Conservation (phyloP, 176 grass and related monocot species). For the Neostapfia colusana region DNA sequence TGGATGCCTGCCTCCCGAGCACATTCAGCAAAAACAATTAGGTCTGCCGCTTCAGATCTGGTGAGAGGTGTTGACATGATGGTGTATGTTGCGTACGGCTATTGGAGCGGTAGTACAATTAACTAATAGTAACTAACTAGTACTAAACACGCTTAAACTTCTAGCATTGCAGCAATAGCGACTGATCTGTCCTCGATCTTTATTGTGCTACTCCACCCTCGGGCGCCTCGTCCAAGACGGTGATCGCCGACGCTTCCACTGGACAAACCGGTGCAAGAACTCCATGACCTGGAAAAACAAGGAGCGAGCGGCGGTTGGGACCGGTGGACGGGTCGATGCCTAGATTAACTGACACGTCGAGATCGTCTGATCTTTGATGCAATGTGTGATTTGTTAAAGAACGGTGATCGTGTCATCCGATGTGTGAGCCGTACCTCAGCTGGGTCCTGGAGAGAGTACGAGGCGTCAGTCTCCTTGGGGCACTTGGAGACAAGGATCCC, state of each 20-base stretch:
- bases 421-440: constrained; percentile 51
- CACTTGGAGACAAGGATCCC: constrained; percentile 89
- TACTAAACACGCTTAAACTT: constrained; percentile 21
- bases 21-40: constrained; percentile 15
- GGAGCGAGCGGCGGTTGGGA: background rate
- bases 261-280: constrained; percentile 68
- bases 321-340: constrained; percentile 11
- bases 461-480: constrained; percentile 82
- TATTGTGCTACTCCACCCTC: constrained; percentile 18
- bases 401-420: background rate
- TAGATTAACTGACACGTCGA: constrained; percentile 9
- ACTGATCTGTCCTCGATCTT: background rate
- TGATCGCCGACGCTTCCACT: constrained; percentile 55
- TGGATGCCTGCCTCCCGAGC: constrained; percentile 24
- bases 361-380: background rate
- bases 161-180: background rate
- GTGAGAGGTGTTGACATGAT: constrained; percentile 2
- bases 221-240: constrained; percentile 8
- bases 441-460: constrained; percentile 84
- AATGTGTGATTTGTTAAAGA: background rate
- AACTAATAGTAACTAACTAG: constrained; percentile 1
- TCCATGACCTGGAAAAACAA: constrained; percentile 79
- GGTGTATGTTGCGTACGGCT: constrained; percentile 1
- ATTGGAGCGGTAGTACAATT: constrained; percentile 10
- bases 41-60: background rate